Evolutionary conservation across 169 alveolate species (phyloP), one percentile per base, ranked within the genome.

Genomic region (Eimeria nieschulzi): DNA sequence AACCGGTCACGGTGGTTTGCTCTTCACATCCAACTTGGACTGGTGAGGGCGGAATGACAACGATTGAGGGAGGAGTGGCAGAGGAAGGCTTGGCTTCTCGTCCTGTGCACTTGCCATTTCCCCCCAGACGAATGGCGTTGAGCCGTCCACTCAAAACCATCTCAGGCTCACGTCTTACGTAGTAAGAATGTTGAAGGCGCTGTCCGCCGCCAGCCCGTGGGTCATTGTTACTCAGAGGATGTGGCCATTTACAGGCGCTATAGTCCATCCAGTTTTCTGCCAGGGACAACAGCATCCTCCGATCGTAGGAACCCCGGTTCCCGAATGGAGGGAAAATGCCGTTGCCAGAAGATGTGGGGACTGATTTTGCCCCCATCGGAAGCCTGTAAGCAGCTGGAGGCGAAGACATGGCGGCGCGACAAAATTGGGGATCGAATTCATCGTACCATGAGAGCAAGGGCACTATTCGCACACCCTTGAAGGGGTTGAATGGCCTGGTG

Each of bases 241-340:
- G 90, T 21, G 90, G 90, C 90, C 90, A 82, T 17, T 25, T 61
- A 76, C 90, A 82, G 33, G 90, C 90, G 53, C 78, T 82, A 64
- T 82, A 82, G 63, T 82, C 90, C 90, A 82, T 82, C 90, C 90
- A 82, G 63, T 82, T 82, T 82, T 82, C 90, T 15, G 90, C 75
- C 46, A 82, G 66, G 33, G 78, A 61, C 9, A 82, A 68, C 78
- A 82, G 55, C 21, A 82, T 73, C 76, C 63, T 82, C 21, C 61
- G 59, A 13, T 68, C 33, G 26, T 15, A 15, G 23, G 68, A 59
- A 0, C 15, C 78, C 39, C 78, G 55, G 63, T 7, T 61, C 73
- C 64, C 55, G n/a, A 19, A 73, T 13, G 59, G 39, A 9, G 88
- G 76, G n/a, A 76, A 25, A 15, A 26, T 13, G 19, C 78, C 79